A percentile compares a stretch with the other conserved stretches of the same genome.
Evolutionary conservation across 1,284 basidiomycete species (phyloP).

Genomic region (Austropuccinia psidii): DNA sequence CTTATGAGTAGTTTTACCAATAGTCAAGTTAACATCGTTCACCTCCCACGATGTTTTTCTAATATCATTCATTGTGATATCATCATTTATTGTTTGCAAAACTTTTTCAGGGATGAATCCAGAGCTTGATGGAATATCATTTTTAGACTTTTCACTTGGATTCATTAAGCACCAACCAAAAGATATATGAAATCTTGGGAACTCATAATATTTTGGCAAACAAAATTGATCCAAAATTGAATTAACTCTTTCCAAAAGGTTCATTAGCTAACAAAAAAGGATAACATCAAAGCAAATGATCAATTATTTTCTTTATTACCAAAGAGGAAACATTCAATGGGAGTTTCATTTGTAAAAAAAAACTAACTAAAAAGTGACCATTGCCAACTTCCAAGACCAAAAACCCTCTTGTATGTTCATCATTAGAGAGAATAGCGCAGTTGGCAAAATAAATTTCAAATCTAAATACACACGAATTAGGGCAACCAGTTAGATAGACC

Average conservation of each 20-base stretch:
- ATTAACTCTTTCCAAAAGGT: background rate
- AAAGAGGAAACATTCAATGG: background rate
- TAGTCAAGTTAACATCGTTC: background rate
- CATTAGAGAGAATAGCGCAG: background rate
- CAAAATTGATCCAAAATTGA: background rate
- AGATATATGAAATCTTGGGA: background rate
- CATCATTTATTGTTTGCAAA: background rate
- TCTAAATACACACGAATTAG: too few relatives aligned
- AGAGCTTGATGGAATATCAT: too few relatives aligned
- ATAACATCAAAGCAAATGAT: background rate
- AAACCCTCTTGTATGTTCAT: background rate
- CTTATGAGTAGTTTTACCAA: background rate
- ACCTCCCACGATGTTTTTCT: background rate
- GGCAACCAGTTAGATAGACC: too few relatives aligned
- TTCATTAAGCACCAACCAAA: background rate
- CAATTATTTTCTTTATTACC: background rate
- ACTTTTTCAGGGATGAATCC: background rate
- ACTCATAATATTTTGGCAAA: background rate
- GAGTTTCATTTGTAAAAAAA: background rate
- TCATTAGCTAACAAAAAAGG: background rate
- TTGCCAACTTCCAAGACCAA: conserved; percentile 9
- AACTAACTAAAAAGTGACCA: background rate
- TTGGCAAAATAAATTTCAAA: background rate
- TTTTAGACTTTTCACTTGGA: too few relatives aligned
- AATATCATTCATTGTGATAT: background rate